Conservation (phyloP, 2,329 filamentous ascomycete species). For the Paraphaeosphaeria sporulosa region DNA sequence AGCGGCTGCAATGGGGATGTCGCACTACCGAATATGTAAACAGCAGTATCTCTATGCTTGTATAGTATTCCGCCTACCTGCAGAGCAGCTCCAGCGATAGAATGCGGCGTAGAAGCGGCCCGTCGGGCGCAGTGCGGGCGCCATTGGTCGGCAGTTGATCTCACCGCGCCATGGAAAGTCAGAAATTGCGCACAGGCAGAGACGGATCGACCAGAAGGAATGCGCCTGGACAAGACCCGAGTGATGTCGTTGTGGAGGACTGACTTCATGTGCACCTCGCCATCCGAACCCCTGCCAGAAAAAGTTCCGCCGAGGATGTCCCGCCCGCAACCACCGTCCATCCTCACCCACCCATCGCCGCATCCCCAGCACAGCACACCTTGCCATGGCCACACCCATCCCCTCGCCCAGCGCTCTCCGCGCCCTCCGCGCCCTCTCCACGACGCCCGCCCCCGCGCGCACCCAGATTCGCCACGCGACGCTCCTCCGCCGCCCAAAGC, state of each 20-base stretch:
- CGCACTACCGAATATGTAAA: neutral
- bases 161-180: neutral
- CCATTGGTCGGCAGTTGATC: constrained; percentile 14
- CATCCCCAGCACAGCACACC: constrained; percentile 11
- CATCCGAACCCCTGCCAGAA: constrained; percentile 12
- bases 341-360: constrained; percentile 3
- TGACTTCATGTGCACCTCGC: neutral
- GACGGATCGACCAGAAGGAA: neutral
- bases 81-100: constrained; percentile 51
- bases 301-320: constrained; percentile 25
- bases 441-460: constrained; percentile 22
- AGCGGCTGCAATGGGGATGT: neutral
- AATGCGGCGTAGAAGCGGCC: constrained; percentile 54
- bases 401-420: constrained; percentile 43
- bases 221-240: neutral
- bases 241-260: neutral
- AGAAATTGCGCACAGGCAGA: neutral
- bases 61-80: constrained; percentile 27
- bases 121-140: constrained; percentile 19
- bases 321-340: constrained; percentile 17
- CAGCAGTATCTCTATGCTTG: neutral
- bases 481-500: constrained; percentile 84
- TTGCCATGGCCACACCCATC: constrained; percentile 41
- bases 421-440: constrained; percentile 34
- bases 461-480: constrained; percentile 79